Percentiles rank a stretch among this genome's conserved stretches.
Evolutionary conservation across 106 monocot species (phyloP).

Genomic region (Dactylorhiza incarnata): DNA sequence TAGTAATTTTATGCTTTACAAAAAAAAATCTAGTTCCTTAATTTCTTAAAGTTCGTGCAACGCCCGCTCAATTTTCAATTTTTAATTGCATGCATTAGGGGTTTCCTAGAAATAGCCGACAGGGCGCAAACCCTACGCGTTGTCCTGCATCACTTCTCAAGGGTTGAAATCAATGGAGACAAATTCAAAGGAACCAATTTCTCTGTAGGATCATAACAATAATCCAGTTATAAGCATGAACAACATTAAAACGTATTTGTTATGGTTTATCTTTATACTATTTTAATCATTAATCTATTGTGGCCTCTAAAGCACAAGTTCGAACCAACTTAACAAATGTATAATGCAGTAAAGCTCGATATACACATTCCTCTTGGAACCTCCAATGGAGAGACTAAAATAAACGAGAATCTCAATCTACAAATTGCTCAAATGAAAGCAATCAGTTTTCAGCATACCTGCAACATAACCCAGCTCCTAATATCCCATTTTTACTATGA

Average conservation of each 20-base stretch:
- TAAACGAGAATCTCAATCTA: background rate
- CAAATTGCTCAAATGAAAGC: background rate
- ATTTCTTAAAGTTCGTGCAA: too few species aligned
- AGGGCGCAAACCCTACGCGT: too few species aligned
- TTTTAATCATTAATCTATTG: background rate
- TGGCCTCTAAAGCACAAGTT: background rate
- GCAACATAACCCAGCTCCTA: background rate
- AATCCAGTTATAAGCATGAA: background rate
- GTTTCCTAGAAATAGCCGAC: too few species aligned
- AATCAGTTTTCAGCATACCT: background rate
- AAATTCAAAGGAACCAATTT: too few species aligned
- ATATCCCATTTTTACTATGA: background rate
- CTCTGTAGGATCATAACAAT: too few species aligned
- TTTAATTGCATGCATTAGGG: too few species aligned
- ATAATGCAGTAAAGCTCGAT: too few species aligned
- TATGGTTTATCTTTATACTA: background rate
- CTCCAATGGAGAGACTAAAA: background rate
- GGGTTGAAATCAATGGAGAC: too few species aligned
- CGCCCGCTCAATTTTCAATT: too few species aligned
- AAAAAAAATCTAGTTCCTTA: too few species aligned
- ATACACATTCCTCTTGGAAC: background rate
- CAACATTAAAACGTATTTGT: background rate
- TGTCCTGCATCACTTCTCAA: too few species aligned
- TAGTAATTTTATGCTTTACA: too few species aligned
- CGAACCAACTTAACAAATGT: background rate